phyloP scores from a whole-genome alignment of 1,284 basidiomycete genomes.

The Dichomitus squalens region DNA sequence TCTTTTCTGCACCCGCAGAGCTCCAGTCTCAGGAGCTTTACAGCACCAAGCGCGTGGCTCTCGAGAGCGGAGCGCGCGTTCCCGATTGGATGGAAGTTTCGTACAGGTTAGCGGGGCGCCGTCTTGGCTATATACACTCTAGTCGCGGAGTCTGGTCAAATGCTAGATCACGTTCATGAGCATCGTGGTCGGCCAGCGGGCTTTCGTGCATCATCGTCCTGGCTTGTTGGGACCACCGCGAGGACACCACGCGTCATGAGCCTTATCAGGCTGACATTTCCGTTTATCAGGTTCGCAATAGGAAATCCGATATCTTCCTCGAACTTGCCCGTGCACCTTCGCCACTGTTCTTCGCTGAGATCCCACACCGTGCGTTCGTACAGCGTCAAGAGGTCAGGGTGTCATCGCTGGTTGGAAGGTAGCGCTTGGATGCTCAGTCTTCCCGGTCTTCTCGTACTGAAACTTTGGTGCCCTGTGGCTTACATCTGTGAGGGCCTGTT shows the following conservation, averaged over 20 bases:
- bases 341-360: not conserved
- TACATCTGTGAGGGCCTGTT: too few relatives aligned
- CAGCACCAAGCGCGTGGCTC: slow-evolving; percentile 4
- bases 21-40: not conserved
- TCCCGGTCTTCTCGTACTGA: not conserved
- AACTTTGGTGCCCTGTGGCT: too few relatives aligned
- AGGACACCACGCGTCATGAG: not conserved
- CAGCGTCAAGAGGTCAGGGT: not conserved
- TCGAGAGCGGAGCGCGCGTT: not conserved
- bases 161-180: not conserved
- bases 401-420: not conserved
- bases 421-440: not conserved
- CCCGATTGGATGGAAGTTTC: not conserved
- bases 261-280: not conserved
- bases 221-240: not conserved
- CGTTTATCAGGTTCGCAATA: not conserved
- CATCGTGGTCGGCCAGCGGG: not conserved
- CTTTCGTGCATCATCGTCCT: not conserved
- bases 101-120: not conserved
- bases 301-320: not conserved
- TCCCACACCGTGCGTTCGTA: not conserved
- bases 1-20: slow-evolving; percentile 7
- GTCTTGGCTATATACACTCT: not conserved
- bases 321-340: not conserved
- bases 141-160: not conserved